Evolutionary conservation across 2,329 filamentous ascomycete genomes (phyloP).

Genomic region (Intubia oerlemansii): DNA sequence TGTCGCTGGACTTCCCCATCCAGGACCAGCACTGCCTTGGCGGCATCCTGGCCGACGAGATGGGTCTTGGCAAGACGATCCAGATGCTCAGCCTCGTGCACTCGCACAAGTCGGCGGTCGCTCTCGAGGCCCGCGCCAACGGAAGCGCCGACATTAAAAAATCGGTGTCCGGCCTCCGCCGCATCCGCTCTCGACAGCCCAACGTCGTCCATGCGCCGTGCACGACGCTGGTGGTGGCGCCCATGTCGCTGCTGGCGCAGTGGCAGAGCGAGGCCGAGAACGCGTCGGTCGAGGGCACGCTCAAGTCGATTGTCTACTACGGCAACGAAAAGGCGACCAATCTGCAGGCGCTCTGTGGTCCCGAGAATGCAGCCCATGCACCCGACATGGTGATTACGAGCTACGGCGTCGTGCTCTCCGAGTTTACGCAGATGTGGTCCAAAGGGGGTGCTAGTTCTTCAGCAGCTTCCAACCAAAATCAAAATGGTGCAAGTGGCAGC

Average conservation of each 20-base stretch:
- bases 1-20: constrained; percentile 75
- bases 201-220: constrained; percentile 50
- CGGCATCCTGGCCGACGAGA: constrained; percentile 85
- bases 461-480: too few species aligned
- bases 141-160: constrained; percentile 6
- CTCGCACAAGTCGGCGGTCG: constrained; percentile 45
- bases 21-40: constrained; percentile 92
- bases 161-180: constrained; percentile 28
- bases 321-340: constrained; percentile 67
- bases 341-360: constrained; percentile 50
- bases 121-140: constrained; percentile 13
- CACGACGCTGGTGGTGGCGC: constrained; percentile 87
- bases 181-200: constrained; percentile 9
- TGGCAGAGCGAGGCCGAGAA: constrained; percentile 94
- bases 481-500: too few species aligned
- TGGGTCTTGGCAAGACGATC: constrained; percentile 96
- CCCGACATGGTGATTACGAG: constrained; percentile 89
- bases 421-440: constrained; percentile 57
- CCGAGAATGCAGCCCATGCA: constrained; percentile 49
- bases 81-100: constrained; percentile 94
- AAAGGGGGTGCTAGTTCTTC: too few species aligned
- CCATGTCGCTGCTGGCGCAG: constrained; percentile 88
- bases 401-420: constrained; percentile 79
- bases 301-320: constrained; percentile 82
- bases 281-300: constrained; percentile 61